Evolutionary conservation across 2,329 filamentous ascomycete genomes (phyloP).

Genomic region (Fusarium sp.): DNA sequence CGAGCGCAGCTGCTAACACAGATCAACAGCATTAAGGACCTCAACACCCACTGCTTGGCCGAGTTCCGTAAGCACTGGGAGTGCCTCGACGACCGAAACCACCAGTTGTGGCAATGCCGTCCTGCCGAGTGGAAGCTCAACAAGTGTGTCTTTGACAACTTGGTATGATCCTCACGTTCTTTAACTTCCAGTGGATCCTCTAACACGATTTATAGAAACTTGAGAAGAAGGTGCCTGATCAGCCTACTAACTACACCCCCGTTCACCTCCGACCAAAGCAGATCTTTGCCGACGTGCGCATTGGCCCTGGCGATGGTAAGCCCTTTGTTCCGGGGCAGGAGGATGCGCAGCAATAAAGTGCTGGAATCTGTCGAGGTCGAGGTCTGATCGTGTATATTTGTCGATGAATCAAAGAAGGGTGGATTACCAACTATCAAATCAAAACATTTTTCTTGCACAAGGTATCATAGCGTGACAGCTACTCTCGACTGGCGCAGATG

Average conservation of each 20-base stretch:
- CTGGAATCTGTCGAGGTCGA: conserved; percentile 40
- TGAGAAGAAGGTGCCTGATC: conserved; percentile 83
- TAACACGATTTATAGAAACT: conserved; percentile 70
- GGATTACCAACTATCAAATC: conserved; percentile 39
- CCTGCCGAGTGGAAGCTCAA: conserved; percentile 90
- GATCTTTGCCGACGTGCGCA: conserved; percentile 70
- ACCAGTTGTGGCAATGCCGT: conserved; percentile 96
- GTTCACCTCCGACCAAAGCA: conserved; percentile 78
- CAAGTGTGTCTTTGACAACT: conserved; percentile 93
- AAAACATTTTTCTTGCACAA: conserved; percentile 6
- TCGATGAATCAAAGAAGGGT: conserved; percentile 50
- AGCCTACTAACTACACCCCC: conserved; percentile 76
- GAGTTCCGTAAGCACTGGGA: conserved; percentile 96
- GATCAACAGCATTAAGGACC: conserved; percentile 81
- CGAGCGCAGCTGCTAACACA: conserved; percentile 32
- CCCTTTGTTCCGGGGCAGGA: conserved; percentile 56
- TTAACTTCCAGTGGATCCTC: neutral
- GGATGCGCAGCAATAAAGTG: conserved; percentile 54
- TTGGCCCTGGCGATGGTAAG: conserved; percentile 59
- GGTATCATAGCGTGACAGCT: neutral
- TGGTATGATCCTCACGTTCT: conserved; percentile 70
- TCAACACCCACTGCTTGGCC: conserved; percentile 93
- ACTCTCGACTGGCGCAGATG: neutral
- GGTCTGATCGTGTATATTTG: conserved; percentile 51
- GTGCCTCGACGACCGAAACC: conserved; percentile 97